phyloP scores from a whole-genome alignment of 169 alveolate species.

The Eimeria praecox region DNA sequence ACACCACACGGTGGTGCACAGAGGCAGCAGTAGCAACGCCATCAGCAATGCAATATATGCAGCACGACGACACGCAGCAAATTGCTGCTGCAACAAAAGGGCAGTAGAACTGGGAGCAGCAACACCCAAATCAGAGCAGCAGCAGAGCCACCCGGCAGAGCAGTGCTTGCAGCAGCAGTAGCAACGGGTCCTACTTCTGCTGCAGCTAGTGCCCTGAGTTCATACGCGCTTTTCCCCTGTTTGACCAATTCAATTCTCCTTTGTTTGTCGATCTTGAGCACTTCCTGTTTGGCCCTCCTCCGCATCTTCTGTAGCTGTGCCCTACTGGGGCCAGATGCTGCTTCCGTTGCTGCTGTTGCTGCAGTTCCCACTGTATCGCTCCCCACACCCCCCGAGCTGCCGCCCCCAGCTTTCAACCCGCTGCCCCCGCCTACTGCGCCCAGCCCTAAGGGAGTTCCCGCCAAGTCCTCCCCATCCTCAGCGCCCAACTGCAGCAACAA shows the following conservation, averaged over 20 bases:
- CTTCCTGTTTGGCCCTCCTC: conserved; percentile 60
- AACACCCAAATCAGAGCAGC: not conserved
- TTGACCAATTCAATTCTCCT: conserved; percentile 75
- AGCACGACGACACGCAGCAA: not conserved
- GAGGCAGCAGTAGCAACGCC: not conserved
- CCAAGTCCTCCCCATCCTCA: conserved; percentile 34
- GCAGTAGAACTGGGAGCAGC: not conserved
- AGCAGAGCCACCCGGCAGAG: not conserved
- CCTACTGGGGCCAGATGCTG: conserved; percentile 31
- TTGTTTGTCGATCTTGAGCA: conserved; percentile 77
- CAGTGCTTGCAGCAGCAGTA: not conserved
- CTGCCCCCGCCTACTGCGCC: conserved; percentile 6
- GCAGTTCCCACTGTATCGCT: conserved; percentile 53
- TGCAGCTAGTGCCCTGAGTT: conserved; percentile 78
- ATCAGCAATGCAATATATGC: not conserved
- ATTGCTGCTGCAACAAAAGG: not conserved
- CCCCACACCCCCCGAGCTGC: not conserved
- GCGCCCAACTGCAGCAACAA: not conserved
- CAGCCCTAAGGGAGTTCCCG: not conserved
- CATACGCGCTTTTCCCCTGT: conserved; percentile 79
- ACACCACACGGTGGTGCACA: not conserved
- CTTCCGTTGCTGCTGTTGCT: conserved; percentile 42
- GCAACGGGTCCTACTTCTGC: conserved; percentile 69
- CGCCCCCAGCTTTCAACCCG: not conserved
- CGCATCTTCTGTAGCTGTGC: conserved; percentile 60